phyloP scores from a whole-genome alignment of 768 basidiomycete genomes.

The Tylopilus vinaceipallidus region DNA sequence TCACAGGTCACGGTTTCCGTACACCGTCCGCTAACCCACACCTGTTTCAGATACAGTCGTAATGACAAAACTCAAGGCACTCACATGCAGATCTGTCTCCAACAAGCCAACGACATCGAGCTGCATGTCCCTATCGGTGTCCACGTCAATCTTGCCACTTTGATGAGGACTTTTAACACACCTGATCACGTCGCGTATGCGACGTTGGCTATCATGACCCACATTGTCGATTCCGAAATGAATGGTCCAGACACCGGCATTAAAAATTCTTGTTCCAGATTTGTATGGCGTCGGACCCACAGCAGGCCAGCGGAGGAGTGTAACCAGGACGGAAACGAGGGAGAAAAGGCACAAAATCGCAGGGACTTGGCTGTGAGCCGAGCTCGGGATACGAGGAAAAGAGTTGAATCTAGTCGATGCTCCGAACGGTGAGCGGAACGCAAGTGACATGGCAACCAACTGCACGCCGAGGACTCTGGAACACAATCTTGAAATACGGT shows the following conservation, averaged over 20 bases:
- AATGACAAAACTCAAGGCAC: conserved; percentile 28
- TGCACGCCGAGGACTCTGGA: conserved; percentile 55
- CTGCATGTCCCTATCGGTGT: conserved; percentile 62
- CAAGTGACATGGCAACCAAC: conserved; percentile 46
- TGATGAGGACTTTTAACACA: conserved; percentile 39
- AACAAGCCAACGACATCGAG: conserved; percentile 83
- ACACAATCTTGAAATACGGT: background rate
- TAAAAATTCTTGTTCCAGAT: conserved; percentile 63
- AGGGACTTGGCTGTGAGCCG: conserved; percentile 31
- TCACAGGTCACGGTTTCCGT: conserved; percentile 84
- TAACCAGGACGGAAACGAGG: conserved; percentile 48
- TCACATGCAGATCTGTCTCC: conserved; percentile 83
- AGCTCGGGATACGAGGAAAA: conserved; percentile 15
- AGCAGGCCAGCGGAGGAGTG: conserved; percentile 53
- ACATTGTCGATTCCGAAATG: conserved; percentile 70
- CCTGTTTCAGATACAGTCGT: background rate
- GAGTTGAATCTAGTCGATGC: background rate
- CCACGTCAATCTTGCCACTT: background rate
- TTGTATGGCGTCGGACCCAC: conserved; percentile 55
- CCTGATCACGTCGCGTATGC: conserved; percentile 50
- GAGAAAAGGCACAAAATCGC: conserved; percentile 39
- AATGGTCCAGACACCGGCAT: conserved; percentile 87
- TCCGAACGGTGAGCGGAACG: conserved; percentile 42
- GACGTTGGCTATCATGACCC: conserved; percentile 35
- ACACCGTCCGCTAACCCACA: conserved; percentile 55